Evolutionary conservation across 2,329 filamentous ascomycete genomes (phyloP).

Genomic region (Pseudogymnoascus sp.): DNA sequence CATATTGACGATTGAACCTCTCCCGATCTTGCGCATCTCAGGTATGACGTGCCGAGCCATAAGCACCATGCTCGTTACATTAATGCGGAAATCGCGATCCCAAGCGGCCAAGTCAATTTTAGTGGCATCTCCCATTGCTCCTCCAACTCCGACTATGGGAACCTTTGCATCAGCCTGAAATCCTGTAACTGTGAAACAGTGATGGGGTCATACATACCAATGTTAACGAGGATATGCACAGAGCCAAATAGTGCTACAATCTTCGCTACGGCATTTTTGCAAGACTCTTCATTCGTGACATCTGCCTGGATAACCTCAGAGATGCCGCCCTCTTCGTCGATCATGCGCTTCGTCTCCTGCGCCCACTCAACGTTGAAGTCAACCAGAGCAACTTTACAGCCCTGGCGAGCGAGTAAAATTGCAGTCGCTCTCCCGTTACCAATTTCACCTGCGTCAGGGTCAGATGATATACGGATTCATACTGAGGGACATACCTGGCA

Average conservation of each 20-base stretch:
- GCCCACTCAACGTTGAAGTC: slow-evolving; percentile 46
- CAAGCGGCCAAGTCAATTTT: slow-evolving; percentile 53
- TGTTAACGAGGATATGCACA: slow-evolving; percentile 58
- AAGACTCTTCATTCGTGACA: slow-evolving; percentile 49
- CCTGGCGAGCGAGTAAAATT: slow-evolving; percentile 52
- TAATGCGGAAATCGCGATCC: slow-evolving; percentile 50
- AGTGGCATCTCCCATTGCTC: slow-evolving; percentile 50
- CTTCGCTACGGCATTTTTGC: slow-evolving; percentile 32
- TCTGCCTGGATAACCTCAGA: slow-evolving; percentile 43
- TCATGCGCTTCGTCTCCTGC: slow-evolving; percentile 34
- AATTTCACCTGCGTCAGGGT: slow-evolving; percentile 43
- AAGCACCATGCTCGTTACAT: slow-evolving; percentile 57
- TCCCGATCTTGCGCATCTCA: slow-evolving; percentile 46
- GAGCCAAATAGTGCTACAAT: slow-evolving; percentile 45
- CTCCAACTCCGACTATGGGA: slow-evolving; percentile 35
- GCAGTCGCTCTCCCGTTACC: slow-evolving; percentile 53
- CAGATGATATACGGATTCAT: background rate
- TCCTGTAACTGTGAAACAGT: background rate
- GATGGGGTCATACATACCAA: slow-evolving; percentile 41
- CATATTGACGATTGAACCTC: slow-evolving; percentile 34
- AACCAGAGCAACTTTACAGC: slow-evolving; percentile 50
- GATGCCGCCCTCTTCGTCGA: slow-evolving; percentile 30
- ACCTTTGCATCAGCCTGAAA: slow-evolving; percentile 26
- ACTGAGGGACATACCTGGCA: background rate
- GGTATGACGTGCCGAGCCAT: slow-evolving; percentile 57